Percentiles rank a stretch among this genome's conserved stretches.
Evolutionary conservation across 2,329 filamentous ascomycete genomes (phyloP).

Genomic region (Orbilia quercus): DNA sequence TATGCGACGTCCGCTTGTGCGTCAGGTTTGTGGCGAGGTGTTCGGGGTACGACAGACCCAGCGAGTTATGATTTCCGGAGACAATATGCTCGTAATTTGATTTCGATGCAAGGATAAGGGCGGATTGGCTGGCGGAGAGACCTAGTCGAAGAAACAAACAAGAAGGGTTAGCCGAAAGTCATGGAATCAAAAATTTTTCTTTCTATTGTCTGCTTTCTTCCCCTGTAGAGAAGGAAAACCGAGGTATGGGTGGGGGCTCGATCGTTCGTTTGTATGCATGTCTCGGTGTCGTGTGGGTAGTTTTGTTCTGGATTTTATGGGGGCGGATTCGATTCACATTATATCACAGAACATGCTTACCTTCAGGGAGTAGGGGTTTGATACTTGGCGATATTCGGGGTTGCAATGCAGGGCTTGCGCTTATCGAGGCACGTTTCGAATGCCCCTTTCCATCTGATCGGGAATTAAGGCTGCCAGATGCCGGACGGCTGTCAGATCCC

Average conservation of each 20-base stretch:
- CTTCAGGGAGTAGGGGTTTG: conserved; percentile 84
- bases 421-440: conserved; percentile 55
- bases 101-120: conserved; percentile 87
- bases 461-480: conserved; percentile 47
- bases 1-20: conserved; percentile 96
- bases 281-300: conserved; percentile 49
- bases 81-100: conserved; percentile 98
- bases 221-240: conserved; percentile 16
- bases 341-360: conserved; percentile 66
- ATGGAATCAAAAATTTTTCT: conserved; percentile 27
- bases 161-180: conserved; percentile 45
- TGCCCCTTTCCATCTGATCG: conserved; percentile 46
- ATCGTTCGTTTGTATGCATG: conserved; percentile 28
- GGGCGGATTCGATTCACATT: no score
- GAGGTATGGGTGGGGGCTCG: conserved; percentile 29
- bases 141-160: conserved; percentile 56
- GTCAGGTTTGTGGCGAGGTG: conserved; percentile 92
- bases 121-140: conserved; percentile 70
- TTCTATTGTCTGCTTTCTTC: conserved; percentile 20
- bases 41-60: conserved; percentile 86
- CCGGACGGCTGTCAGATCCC: conserved; percentile 40
- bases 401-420: conserved; percentile 72
- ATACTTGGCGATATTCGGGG: conserved; percentile 95
- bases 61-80: conserved; percentile 86
- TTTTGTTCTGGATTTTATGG: conserved; percentile 52